Base-by-base conservation (phyloP, 2,329 filamentous ascomycete genomes). In the Chaetomium strumarium region DNA sequence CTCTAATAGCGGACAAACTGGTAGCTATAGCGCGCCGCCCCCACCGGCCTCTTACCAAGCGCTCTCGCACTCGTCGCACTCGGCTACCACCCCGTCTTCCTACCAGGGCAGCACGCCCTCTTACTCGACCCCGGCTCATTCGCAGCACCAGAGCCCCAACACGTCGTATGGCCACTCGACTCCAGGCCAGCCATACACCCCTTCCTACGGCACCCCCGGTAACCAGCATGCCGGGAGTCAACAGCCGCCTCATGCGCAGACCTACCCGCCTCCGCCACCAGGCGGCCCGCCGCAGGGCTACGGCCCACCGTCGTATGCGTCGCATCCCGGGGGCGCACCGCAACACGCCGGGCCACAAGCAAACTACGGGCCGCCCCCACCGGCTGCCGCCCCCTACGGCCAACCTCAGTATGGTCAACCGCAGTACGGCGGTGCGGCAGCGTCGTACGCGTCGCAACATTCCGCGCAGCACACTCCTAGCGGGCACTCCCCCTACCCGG, bases 21-120 rank as follows among this genome's bases (percentile, higher is more conserved):
- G 78, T 41, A 73, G 75, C 36, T 88, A 62, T 66, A 76, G 72
- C 55, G 84, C 83, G 51, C 74, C 79, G 52, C 80, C 83, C 37
- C 85, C 85, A 12, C 78, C 81, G n/a, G 67, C 76, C 13, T 76
- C 79, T 7, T 85, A 85, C 64, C 78, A 83, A 60, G 69, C 64
- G 29, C 64, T 66, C 17, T 62, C 65, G 29, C 63, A 65, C 41
- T 61, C 64, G 7, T 59, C 58, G 14, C 61, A 66, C 30, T 57
- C 64, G 33, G 53, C 48, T 24, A 40, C 13, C n/a, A 38, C 56
- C 33, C 51, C 62, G 47, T 62, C 64, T 33, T 60, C 66, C 11
- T 68, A 66, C 57, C 60, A 65, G 65, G 50, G 55, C 67, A 51
- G 56, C 58, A 51, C 58, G 33, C 55, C 61, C 5, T 55, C 56